Evolutionary conservation across 2,329 filamentous ascomycete species (phyloP), one percentile per base, ranked within the genome.

Genomic region (Capronia epimyces): DNA sequence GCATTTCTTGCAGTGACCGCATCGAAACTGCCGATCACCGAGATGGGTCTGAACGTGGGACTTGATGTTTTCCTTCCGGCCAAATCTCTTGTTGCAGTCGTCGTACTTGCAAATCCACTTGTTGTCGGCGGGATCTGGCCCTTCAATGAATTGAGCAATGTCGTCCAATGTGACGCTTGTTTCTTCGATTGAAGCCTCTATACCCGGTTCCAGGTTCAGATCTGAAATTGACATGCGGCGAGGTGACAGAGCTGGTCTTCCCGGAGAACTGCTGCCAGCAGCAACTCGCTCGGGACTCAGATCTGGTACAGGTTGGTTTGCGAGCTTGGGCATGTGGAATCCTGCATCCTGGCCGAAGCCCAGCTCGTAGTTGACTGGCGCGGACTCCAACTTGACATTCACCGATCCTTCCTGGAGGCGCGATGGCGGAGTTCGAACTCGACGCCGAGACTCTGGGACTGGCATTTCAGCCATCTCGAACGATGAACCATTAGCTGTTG

Each of bases 61-160:
- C 67, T 95, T 95, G 75, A 97, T 96, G 71, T 98, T 97, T 69
- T 98, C 93, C 68, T 96, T 95, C 61, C 93, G 82, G n/a, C 90
- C 91, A 66, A 98, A 97, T 46, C 83, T 81, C 69, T 95, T 95
- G 61, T 83, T 80, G 69, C 93, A 98, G 22, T 83, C 83, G 7
- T 88, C 74, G 61, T 73, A 90, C n/a, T 81, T 70, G 65, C 87
- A 93, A 5, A 83, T 75, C 84, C 86, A 93, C 69, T 89, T 89
- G 61, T 84, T 83, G 60, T 89, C 86, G n/a, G 69, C 66, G 2
- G 81, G 74, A 61, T 88, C 85, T 0, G 86, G 86, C 1, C 84
- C 85, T 43, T 79, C 76, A 60, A 91, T 91, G 68, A 78, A 88
- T 43, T 80, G 78, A 3, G 83, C 78, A 60, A 91, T 90, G 60